Evolutionary conservation across 208 protist genomes (phyloP), one percentile per base, ranked within the genome.

Genomic region (Crithidia acanthocephali): DNA sequence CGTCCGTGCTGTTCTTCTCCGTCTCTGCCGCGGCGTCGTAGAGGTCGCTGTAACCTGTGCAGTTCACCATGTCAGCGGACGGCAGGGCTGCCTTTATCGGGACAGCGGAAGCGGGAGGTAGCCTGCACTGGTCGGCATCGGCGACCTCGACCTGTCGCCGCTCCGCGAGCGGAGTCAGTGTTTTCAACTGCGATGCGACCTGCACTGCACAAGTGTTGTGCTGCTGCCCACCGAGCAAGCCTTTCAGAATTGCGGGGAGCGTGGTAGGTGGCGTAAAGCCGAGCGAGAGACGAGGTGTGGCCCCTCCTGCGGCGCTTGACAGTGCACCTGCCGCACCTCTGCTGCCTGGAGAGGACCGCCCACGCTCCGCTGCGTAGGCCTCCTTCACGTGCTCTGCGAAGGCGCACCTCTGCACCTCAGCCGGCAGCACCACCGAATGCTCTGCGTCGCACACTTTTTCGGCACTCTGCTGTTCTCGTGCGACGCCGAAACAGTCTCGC

Each of bases 381-480:
- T 60, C 37, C 35, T 37, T 56, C 25, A 74, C 44, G 37, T 60
- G 59, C 40, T 66, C 59, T 16, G 51, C 58, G 45, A 68, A 74
- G 18, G 35, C 48, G 20, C 68, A 74, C 20, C 48, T 18, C 15
- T 13, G 6, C 37, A 65, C 7, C 30, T 53, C n/a, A 35, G 13
- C n/a, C 52, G 7, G 28, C 22, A 57, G 8, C 2, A 35, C 28
- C 4, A 28, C 48, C 1, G 48, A 28, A 4, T 30, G 4, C 20
- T 53, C 48, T 9, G 5, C 6, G 22, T 28, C 48, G 18, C n/a
- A 7, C 22, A 23, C 13, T 2, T 53, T 28, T 8, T 9, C n/a
- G 8, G 3, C n/a, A 5, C 28, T 11, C 22, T 53, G 4, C 5
- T 22, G n/a, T 5, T 25, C 18, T 13, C 60, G 30, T 13, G 25